Evolutionary conservation across 441 rosid species (phyloP).

Genomic region (Pelargonium exstipulatum): DNA sequence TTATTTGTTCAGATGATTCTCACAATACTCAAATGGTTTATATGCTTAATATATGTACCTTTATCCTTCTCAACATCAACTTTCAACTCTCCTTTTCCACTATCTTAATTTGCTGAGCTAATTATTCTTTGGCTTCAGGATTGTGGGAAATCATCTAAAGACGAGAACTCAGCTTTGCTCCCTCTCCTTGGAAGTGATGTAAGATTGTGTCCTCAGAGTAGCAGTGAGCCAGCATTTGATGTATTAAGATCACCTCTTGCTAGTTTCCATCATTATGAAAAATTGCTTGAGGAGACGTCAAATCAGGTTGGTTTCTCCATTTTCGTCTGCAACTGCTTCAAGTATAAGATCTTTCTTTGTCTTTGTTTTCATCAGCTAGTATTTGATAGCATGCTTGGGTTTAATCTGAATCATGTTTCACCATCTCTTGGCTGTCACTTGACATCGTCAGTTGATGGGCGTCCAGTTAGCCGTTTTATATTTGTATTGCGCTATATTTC

Average conservation of each 20-base stretch:
- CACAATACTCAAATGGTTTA: conserved; percentile 6
- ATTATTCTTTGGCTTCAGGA: conserved; percentile 43
- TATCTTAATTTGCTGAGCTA: background rate
- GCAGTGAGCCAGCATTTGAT: conserved; percentile 41
- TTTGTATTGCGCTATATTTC: background rate
- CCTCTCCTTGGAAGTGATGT: conserved; percentile 43
- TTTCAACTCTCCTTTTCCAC: conserved; percentile 5
- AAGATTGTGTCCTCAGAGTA: conserved; percentile 42
- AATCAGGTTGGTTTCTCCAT: conserved; percentile 47
- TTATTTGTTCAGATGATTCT: background rate
- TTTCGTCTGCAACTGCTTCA: background rate
- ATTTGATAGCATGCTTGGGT: background rate
- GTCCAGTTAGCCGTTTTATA: background rate
- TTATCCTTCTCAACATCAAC: conserved; percentile 5
- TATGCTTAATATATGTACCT: background rate
- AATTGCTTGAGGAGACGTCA: conserved; percentile 46
- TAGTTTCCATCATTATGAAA: conserved; percentile 71
- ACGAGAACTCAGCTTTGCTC: conserved; percentile 29
- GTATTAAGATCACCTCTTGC: conserved; percentile 60
- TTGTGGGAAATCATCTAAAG: conserved; percentile 42
- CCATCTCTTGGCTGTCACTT: background rate
- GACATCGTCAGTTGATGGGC: background rate
- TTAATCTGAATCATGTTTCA: background rate
- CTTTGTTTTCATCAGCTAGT: background rate
- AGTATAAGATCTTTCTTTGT: background rate